Conservation (phyloP, 2,329 filamentous ascomycete genomes). For the Stromatinia cepivora region DNA sequence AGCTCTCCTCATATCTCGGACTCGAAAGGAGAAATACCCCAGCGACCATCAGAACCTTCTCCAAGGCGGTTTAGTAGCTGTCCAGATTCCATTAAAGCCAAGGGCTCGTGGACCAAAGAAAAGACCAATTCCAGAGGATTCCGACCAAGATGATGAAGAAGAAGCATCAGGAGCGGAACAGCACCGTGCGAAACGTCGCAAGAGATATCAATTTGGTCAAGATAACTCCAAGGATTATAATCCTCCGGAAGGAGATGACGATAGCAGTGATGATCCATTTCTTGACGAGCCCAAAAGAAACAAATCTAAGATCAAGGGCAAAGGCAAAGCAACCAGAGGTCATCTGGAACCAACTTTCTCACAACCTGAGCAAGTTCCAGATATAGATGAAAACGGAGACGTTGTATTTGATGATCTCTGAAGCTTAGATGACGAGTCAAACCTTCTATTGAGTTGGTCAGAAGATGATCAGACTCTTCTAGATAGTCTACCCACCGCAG, state of each 20-base stretch:
- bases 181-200: neutral
- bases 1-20: neutral
- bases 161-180: neutral
- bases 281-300: neutral
- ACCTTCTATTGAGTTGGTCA: neutral
- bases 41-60: neutral
- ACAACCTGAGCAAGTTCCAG: neutral
- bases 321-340: neutral
- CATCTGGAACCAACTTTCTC: neutral
- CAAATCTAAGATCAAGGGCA: neutral
- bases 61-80: neutral
- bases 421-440: neutral
- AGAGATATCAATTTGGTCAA: neutral
- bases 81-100: neutral
- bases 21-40: neutral
- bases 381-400: neutral
- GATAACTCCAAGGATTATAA: neutral
- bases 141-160: neutral
- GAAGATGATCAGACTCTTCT: neutral
- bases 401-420: neutral
- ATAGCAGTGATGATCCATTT: neutral
- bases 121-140: neutral
- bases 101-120: fast-evolving
- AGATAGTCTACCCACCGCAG: neutral
- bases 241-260: neutral